phyloP scores from a whole-genome alignment of 2,329 filamentous ascomycete genomes.

The Epichloe sp. region DNA sequence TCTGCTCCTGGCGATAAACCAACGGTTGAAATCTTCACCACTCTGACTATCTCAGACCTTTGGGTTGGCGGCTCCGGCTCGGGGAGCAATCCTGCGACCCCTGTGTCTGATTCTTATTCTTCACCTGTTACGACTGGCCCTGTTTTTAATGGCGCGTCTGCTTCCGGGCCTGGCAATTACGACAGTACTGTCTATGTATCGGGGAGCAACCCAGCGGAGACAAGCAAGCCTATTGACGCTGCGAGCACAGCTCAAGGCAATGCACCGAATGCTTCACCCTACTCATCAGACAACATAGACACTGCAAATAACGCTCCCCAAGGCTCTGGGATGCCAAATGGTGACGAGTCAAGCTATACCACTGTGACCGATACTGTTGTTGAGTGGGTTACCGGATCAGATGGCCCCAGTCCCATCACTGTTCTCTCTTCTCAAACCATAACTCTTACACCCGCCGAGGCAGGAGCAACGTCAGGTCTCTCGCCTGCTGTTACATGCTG shows the following conservation, averaged over 20 bases:
- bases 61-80: slow-evolving; percentile 14
- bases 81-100: slow-evolving; percentile 1
- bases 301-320: background rate
- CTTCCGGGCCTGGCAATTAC: slow-evolving; percentile 5
- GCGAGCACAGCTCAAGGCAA: slow-evolving; percentile 6
- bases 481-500: slow-evolving; percentile 9
- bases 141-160: slow-evolving; percentile 10
- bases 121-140: slow-evolving; percentile 8
- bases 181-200: slow-evolving; percentile 8
- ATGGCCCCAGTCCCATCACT: slow-evolving; percentile 10
- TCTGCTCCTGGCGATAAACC: slow-evolving; percentile 8
- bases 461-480: background rate
- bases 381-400: slow-evolving; percentile 9
- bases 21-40: slow-evolving; percentile 19
- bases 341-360: slow-evolving; percentile 4
- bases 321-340: slow-evolving; percentile 2
- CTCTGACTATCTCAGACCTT: slow-evolving; percentile 21
- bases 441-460: slow-evolving; percentile 6
- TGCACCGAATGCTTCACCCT: background rate
- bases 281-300: background rate
- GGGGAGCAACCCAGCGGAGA: slow-evolving; percentile 8
- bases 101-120: background rate
- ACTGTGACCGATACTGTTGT: slow-evolving; percentile 14
- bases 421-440: slow-evolving; percentile 13
- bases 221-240: slow-evolving; percentile 6